Evolutionary conservation across 768 basidiomycete species (phyloP), one percentile per base, ranked within the genome.

Genomic region (Boletus sensibilis): DNA sequence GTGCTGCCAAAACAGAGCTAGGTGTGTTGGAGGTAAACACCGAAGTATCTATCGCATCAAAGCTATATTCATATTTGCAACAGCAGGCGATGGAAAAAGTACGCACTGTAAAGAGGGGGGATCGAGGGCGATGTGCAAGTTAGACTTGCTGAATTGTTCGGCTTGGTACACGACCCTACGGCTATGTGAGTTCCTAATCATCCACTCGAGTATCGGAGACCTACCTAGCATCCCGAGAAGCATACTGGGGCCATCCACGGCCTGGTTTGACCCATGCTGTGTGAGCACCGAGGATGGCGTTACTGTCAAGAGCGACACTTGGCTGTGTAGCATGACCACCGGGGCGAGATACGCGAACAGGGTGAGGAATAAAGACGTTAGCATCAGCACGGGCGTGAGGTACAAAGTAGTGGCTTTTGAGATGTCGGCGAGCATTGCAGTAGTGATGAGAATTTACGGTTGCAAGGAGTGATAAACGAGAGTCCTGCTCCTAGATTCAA

Each of bases 311-410:
- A 92, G 76, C 7, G 87, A 77, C 20, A 92, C 88, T 60, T 78
- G 77, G 60, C 77, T 76, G 33, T 83, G 80, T 12, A 91, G 75
- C 64, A 88, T 68, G 48, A 84, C 62, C 5, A 74, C 75, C 0
- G 90, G 90, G 1, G 90, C 81, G n/a, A 90, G 73, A 58, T 82
- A 88, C 5, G 84, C 79, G 59, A 92, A 82, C 2, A 90, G 66
- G 4, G 82, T 75, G 40, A 92, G 82, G 34, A 92, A 62, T 47
- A 87, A 73, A 11, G 88, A 81, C 5, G 88, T 83, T 41, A 91
- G 73, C 57, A 82, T 79, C 47, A 92, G 73, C 5, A 88, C 23
- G 23, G 88, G 87, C 2, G 88, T 79, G 50, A 92, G 77, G 66
- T 86, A 90, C 50, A 88, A 75, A 51, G 81, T 84, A 61, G 83